Evolutionary conservation across 2,329 filamentous ascomycete genomes (phyloP), one percentile per base, ranked within the genome.

Genomic region (Fusarium keratoplasticum): DNA sequence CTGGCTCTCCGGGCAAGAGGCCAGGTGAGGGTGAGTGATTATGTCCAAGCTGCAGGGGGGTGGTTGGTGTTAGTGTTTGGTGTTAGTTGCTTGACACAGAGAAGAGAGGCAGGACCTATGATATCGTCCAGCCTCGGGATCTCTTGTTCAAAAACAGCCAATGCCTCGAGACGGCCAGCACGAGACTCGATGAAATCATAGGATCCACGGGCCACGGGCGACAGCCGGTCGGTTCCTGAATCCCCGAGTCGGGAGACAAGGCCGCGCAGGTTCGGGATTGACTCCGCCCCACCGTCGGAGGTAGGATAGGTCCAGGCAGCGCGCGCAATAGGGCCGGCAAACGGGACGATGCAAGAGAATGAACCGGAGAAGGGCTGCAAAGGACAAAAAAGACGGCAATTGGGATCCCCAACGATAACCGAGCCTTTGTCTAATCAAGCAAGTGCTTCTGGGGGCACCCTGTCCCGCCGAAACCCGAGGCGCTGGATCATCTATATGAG

Each of bases 271-370:
- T 65, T 72, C 67, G 70, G 64, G 65, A 72, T 76, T 61, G 44
- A 67, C 36, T 31, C 29, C 35, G 74, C 70, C 67, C 74, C 75
- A 76, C 71, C 52, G 71, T 77, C 71, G 66, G 66, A 66, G 67
- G 55, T 64, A 65, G 61, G 55, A 69, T 20, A 44, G 40, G 40
- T 18, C 35, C 59, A 73, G 54, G 68, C 25, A 58, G 66, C 16
- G 59, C 54, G 61, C 18, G 59, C 54, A 59, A 70, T 61, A 66
- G 54, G 64, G 65, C 69, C 63, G 63, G 69, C 62, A 61, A 65
- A 54, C 47, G 27, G 61, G 74, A 64, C 40, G 54, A 70, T 61
- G 29, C 64, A 76, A 78, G 76, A 75, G 73, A 77, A 73, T 64
- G 71, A 69, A 72, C 60, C 69, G 74, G 76, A 69, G 54, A 58